Base-by-base conservation (phyloP, 116 monocot species). In the Dioscorea cayenensis region DNA sequence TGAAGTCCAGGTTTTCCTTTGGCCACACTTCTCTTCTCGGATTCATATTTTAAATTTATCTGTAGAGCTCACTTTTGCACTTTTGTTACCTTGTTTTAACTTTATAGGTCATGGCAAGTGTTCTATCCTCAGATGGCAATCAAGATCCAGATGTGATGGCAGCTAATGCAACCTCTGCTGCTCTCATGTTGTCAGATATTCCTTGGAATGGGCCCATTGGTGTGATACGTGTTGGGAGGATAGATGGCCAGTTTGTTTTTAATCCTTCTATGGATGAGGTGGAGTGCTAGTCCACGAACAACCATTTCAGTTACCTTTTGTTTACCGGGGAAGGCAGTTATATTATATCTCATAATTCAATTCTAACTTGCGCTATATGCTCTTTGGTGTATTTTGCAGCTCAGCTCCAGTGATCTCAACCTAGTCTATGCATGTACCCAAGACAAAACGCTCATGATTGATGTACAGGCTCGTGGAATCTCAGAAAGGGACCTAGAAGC, bases 81-180 rank as follows among this genome's bases (percentile, higher is more conserved):
- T 23, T 5, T 62, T 60, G 35, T 17, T 11, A 22, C 62, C 7
- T 25, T 62, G 21, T 51, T 81, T 78, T 60, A 71, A 14, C 73
- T 66, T 29, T 49, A 17, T 78, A 90, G 94, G 80, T 91, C 66
- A 99, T 84, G 84, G 89, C 79, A 62, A 89, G 75, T 75, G 87
- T 99, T 66, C 81, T 94, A 70, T 89, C 99, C 67, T 94, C 99
- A 16, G 99, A 99, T 79, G 84, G 91, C 23, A 91, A 82, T 71
- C 94, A 99, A 51, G 94, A 99, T 74, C 99, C 99, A 49, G 99
- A 94, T 87, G 99, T 99, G 21, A 94, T 99, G 99, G 87, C 94
- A 66, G 94, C 94, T 51, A 99, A 94, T 89, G 99, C 99, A 64
- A 89, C 94, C 70, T 99, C 99, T 77, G 85, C 99, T 68, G 99